Evolutionary conservation across 306 rosid genomes (phyloP).

Genomic region (Malus sieversii): DNA sequence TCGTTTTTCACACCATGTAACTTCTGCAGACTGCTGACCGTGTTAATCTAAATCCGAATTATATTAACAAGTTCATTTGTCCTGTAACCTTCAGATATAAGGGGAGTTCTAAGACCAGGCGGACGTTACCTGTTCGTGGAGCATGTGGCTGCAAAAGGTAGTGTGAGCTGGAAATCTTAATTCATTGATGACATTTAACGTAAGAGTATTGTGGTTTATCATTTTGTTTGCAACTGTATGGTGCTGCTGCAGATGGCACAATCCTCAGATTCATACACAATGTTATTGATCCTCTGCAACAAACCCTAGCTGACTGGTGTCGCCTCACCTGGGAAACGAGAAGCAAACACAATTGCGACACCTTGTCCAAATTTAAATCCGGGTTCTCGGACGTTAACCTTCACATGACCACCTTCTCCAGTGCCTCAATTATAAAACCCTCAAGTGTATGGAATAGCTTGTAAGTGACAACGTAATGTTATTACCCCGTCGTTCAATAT

Average conservation of each 20-base stretch:
- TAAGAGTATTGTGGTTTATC: not conserved
- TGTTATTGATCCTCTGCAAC: conserved; percentile 73
- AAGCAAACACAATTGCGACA: not conserved
- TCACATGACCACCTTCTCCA: conserved; percentile 37
- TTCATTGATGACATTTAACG: not conserved
- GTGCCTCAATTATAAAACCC: conserved; percentile 47
- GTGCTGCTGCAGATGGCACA: conserved; percentile 55
- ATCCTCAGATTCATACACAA: conserved; percentile 46
- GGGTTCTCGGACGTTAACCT: conserved; percentile 65
- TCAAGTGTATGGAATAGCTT: conserved; percentile 63
- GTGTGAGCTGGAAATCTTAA: conserved; percentile 2
- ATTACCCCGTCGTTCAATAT: not conserved
- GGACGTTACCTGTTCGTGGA: conserved; percentile 70
- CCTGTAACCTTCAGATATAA: conserved; percentile 50
- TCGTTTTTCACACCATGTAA: not conserved
- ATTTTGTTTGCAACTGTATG: not conserved
- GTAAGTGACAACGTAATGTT: conserved; percentile 24
- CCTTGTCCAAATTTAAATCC: conserved; percentile 33
- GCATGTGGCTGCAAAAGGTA: conserved; percentile 85
- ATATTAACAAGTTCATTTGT: not conserved
- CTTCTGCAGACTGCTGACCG: not conserved
- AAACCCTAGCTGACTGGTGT: conserved; percentile 61
- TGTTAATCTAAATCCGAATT: not conserved
- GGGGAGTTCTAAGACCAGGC: conserved; percentile 69
- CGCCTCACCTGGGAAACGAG: conserved; percentile 71